Conservation (phyloP, 176 grass and related monocot genomes). For the Triticum timopheevii region DNA sequence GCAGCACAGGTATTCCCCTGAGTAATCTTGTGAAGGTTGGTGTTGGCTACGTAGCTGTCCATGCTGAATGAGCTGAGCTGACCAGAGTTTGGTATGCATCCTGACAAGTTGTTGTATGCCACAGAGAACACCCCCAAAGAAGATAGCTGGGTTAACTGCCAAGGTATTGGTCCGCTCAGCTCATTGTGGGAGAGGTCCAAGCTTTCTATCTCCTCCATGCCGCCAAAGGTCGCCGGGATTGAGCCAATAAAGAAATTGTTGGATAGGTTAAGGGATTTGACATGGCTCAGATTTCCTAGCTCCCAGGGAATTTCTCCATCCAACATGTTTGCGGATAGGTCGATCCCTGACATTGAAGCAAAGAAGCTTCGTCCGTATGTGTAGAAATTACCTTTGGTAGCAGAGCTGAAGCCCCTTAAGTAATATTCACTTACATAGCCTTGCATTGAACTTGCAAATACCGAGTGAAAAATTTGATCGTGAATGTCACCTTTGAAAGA, state of each 20-base stretch:
- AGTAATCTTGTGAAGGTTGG: not conserved
- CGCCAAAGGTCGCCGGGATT: not conserved
- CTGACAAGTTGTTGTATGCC: slow-evolving; percentile 31
- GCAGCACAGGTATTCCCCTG: not conserved
- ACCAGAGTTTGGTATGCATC: not conserved
- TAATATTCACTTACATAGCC: too few species aligned
- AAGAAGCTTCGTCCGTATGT: not conserved
- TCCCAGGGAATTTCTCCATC: not conserved
- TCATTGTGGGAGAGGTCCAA: not conserved
- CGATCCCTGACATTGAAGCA: not conserved
- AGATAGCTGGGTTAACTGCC: not conserved
- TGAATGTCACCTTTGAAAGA: not conserved
- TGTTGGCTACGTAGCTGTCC: not conserved
- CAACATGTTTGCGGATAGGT: not conserved
- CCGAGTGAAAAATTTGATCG: not conserved
- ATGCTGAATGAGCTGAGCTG: not conserved
- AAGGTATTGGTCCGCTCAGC: not conserved
- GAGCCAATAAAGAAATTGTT: not conserved
- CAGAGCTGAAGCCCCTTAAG: not conserved
- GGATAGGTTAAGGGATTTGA: slow-evolving; percentile 5
- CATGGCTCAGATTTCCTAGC: not conserved
- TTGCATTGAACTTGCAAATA: too few species aligned
- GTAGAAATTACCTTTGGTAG: not conserved
- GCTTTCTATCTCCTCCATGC: not conserved
- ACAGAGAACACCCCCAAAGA: not conserved